Base-by-base conservation (phyloP, 2,329 filamentous ascomycete species). In the Chaetothyriales sp. region DNA sequence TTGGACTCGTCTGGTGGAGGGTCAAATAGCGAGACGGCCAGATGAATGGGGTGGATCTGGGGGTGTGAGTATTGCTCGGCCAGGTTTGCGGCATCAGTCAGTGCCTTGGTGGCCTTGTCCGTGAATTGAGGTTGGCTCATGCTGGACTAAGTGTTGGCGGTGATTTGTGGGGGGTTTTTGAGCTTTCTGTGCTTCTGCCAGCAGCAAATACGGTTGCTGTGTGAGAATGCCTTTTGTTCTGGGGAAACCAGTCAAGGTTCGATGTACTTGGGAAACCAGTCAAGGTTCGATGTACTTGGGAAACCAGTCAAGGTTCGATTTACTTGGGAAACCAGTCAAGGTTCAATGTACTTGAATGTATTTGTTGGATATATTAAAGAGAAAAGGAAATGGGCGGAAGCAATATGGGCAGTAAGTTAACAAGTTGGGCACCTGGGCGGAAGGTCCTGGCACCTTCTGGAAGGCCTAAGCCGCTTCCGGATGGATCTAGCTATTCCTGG, bases 41-140 rank as follows among this genome's bases (percentile, higher is more conserved):
- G 79, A 68, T 98, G 92, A 55, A 97, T 71, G 15, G 92, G 92
- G 51, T 89, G 77, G 55, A 97, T 81, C 69, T 98, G 90, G 43
- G 88, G 83, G 72, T 98, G 92, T 43, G 81, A 81, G 67, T 97
- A 94, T 72, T 92, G 84, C 69, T 89, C 82, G 60, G 90, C 89
- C 62, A 97, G 77, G 54, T 79, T 76, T 76, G 92, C 89, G 68
- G 89, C 86, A 68, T 95, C 88, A 63, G 86, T 81, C 66, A 98
- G 77, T 63, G 90, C 86, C 73, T 90, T 87, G 66, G 89, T 86
- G 60, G 87, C 92, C 71, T 86, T 77, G 71, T 97, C 90, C 60
- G 92, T 98, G 67, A 95, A 95, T 67, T 94, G 66, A 51, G 84
- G 56, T 82, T 89, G 87, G 63, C 82, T 45, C 50, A 52, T 55